These are phyloP conservation scores for Peribolospora baueri DNA, from an alignment of 768 basidiomycete genomes.

Conservation along the genomic window DNA sequence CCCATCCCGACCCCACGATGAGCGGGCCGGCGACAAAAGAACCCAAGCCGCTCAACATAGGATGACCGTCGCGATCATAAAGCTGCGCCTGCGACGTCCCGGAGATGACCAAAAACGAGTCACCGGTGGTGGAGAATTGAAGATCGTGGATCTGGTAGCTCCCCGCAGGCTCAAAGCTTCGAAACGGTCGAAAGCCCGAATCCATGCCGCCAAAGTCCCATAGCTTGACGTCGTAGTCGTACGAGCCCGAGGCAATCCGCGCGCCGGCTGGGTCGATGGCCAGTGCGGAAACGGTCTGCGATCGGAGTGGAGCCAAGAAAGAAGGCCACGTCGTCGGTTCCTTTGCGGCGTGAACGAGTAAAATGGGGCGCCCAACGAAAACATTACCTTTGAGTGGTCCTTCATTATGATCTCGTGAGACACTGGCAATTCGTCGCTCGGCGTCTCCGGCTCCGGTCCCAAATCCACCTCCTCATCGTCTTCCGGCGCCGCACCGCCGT, in stretches of 20 bases:
- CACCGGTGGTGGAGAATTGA: constrained; percentile 68
- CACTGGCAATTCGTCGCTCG: constrained; percentile 43
- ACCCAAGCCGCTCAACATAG: constrained; percentile 36
- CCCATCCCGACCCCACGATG: background rate
- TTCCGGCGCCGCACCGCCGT: too few species aligned
- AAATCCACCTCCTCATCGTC: constrained; percentile 21
- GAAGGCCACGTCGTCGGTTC: background rate
- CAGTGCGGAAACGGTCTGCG: constrained; percentile 58
- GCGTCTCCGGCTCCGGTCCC: constrained; percentile 10
- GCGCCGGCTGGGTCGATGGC: constrained; percentile 85
- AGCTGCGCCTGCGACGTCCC: constrained; percentile 70
- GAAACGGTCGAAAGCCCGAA: constrained; percentile 58
- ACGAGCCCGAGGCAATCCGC: constrained; percentile 65
- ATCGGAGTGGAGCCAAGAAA: background rate
- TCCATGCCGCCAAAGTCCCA: constrained; percentile 99
- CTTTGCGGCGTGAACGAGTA: background rate
- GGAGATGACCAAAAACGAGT: constrained; percentile 61
- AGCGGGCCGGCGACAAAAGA: background rate
- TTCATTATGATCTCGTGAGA: constrained; percentile 79
- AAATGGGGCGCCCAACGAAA: background rate
- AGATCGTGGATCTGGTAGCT: constrained; percentile 83
- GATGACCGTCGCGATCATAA: constrained; percentile 78
- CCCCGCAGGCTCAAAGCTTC: constrained; percentile 82
- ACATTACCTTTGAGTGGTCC: constrained; percentile 59
- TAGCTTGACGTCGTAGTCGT: constrained; percentile 93